Evolutionary conservation across 495 filamentous ascomycete genomes (phyloP).

Genomic region (Trichoderma erinaceum): DNA sequence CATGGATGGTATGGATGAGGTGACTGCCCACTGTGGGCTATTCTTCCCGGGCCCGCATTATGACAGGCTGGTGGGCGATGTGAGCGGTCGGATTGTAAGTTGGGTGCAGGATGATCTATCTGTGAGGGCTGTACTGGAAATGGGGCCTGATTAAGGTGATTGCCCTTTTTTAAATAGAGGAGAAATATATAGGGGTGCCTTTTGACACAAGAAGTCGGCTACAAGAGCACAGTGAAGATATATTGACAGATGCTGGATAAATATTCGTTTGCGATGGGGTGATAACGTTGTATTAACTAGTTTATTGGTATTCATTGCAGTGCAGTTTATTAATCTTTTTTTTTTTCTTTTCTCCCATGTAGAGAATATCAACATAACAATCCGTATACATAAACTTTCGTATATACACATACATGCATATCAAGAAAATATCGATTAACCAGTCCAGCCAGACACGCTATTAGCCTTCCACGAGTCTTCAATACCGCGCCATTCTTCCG

Average conservation of each 20-base stretch:
- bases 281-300: neutral
- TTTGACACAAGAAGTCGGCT: neutral
- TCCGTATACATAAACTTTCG: neutral
- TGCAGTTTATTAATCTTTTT: too few species aligned
- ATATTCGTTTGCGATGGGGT: neutral
- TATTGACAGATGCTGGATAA: neutral
- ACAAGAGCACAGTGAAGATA: too few species aligned
- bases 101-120: slow-evolving; percentile 61
- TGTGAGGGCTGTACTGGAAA: slow-evolving; percentile 28
- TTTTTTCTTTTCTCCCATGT: too few species aligned
- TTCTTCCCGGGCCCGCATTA: slow-evolving; percentile 69
- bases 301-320: neutral
- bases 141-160: neutral
- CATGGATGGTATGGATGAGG: slow-evolving; percentile 80
- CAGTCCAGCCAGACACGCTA: too few species aligned
- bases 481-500: neutral
- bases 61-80: slow-evolving; percentile 69
- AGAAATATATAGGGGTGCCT: neutral
- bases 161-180: neutral
- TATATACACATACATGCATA: neutral
- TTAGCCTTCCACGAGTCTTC: too few species aligned
- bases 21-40: slow-evolving; percentile 76
- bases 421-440: too few species aligned
- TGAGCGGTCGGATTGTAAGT: slow-evolving; percentile 57
- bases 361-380: too few species aligned